Evolutionary conservation across 345 rosid genomes (phyloP), one percentile per base, ranked within the genome.

Genomic region (Melastoma malabathricum): DNA sequence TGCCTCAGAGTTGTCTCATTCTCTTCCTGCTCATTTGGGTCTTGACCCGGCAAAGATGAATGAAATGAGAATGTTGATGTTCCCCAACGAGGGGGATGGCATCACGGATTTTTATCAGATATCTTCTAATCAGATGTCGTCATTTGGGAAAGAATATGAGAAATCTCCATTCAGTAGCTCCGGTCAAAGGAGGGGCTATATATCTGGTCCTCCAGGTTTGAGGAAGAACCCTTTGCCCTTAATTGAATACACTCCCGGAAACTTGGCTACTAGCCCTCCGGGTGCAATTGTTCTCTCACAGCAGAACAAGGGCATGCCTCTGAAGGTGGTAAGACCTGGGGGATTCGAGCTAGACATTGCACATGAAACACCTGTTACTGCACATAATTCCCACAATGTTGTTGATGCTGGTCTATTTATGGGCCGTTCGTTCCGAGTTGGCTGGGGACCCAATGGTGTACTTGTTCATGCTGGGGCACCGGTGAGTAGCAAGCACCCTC

Each of bases 401-500:
- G 95, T 84, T 58, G 98, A 92, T 73, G 92, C 97, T 13, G 97
- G 84, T 58, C 70, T 92, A 54, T 92, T 92, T 68, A 92, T 87
- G 98, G 93, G 95, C 54, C 75, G 87, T 67, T 87, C 96, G 43
- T 92, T 87, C 71, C 96, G 96, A 59, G 98, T 79, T 29, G 98
- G 98, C 15, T 92, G 98, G 98, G 96, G 96, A 2, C 98, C 93
- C 18, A 84, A 81, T 81, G 96, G 96, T 19, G 64, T 87, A 60
- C 95, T 92, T 67, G 76, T 92, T 47, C 98, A 92, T 62, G 54
- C 83, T 52, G 98, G 96, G 50, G 48, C 77, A 25, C 75, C 81
- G 44, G 73, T 84, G 48, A 75, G 80, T 46, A 59, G 68, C 62
- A 66, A 54, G 57, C 57, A 68, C 62, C 64, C 93, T 57, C 72